Base-by-base conservation (phyloP, 2,329 filamentous ascomycete genomes). In the Aspergillus sergii region DNA sequence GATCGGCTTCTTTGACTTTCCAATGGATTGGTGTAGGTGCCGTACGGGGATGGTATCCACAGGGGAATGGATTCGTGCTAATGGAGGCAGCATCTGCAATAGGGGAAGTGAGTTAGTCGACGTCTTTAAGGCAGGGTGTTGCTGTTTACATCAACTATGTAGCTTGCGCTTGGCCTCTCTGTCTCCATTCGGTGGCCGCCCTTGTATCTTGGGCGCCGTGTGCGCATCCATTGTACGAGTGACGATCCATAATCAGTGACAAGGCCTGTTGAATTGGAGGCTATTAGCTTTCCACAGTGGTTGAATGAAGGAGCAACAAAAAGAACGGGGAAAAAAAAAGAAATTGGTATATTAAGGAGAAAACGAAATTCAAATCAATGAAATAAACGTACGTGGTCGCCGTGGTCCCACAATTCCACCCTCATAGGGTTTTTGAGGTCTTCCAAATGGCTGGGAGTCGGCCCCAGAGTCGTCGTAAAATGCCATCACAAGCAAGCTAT, bases 1-100 rank as follows among this genome's bases (percentile, higher is more conserved):
- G 74, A 99, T 92, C 1, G 95, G 95, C 71, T 98, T 95, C 75
- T 97, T 96, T 73, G 96, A 94, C 76, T 99, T 99, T 81, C 98
- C 98, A 8, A 98, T 86, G 0, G 95, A 98, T n/a, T 95, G 96
- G 76, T 99, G 95, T 46, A 99, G 86, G 75, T 97, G 94, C 72
- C 95, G 94, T n/a, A 92, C 91, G 14, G 95, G 94, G 53, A 99
- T 91, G 1, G 92, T 91, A 76, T 97, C 93, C 63, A 90, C 93
- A 23, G 94, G 89, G 66, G 86, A 89, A 67, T 89, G 86, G 58
- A 89, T 82, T 74, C 92, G 86, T 41, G 92, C 93, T 50, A 90
- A 84, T 1, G 95, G 94, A 3, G 94, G 94, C 28, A 96, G 84
- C 88, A 98, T 94, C 92, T 95, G 71, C 36, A 28, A 30, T 30